Percentiles rank a stretch among this genome's conserved stretches.
These are phyloP conservation scores for Ophiostoma piceae DNA, from an alignment of 2,329 filamentous ascomycete species.

Conservation along the genomic window DNA sequence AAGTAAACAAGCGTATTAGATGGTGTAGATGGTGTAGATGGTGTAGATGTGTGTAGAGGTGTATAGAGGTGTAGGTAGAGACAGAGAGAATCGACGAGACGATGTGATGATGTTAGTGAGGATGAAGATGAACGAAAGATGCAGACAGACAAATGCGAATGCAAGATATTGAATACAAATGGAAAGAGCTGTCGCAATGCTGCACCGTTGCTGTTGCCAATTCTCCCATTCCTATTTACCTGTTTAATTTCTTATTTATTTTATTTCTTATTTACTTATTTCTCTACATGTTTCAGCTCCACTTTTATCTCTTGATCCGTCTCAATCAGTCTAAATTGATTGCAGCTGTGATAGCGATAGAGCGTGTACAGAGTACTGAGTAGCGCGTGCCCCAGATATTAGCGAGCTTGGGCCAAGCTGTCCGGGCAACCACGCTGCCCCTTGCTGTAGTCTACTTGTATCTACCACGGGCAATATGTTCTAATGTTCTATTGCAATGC, in stretches of 20 bases:
- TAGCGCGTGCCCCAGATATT: neutral
- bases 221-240: neutral
- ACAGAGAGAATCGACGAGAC: neutral
- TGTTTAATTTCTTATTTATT: neutral
- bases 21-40: neutral
- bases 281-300: neutral
- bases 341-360: neutral
- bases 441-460: neutral
- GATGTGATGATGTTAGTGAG: neutral
- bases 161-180: neutral
- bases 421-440: slow-evolving; percentile 26
- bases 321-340: neutral
- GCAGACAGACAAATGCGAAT: neutral
- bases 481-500: no score
- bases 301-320: neutral
- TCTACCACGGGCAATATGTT: neutral
- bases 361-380: no score
- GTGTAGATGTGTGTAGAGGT: no score
- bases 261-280: neutral
- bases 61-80: no score
- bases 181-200: slow-evolving; percentile 5
- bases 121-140: neutral
- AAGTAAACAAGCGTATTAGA: neutral
- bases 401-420: slow-evolving; percentile 28
- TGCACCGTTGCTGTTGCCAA: neutral